Conservation (phyloP, 441 rosid genomes). For the Populus hybrid region DNA sequence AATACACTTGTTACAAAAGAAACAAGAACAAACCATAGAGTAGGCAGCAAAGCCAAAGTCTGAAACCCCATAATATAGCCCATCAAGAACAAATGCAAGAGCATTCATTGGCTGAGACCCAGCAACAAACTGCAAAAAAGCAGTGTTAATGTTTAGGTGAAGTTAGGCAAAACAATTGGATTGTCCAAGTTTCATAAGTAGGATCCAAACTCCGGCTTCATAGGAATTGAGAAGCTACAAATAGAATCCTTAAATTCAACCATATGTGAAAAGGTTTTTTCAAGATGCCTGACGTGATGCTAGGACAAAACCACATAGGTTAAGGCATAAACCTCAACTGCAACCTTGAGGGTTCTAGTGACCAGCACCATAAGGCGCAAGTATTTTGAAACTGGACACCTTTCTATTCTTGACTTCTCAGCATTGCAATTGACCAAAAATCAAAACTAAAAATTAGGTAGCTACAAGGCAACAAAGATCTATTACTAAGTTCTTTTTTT, state of each 20-base stretch:
- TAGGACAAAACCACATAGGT: not conserved
- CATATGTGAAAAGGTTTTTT: not conserved
- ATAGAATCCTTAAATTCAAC: not conserved
- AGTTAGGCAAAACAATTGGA: not conserved
- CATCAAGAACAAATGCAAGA: slow-evolving; percentile 85
- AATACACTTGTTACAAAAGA: slow-evolving; percentile 4
- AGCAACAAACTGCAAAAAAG: slow-evolving; percentile 78
- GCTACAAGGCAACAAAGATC: not conserved
- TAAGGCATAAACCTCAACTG: not conserved
- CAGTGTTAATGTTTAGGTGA: slow-evolving; percentile 6
- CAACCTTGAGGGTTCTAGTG: not conserved
- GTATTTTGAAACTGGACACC: not conserved
- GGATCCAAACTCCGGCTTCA: not conserved
- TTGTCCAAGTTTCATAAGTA: not conserved
- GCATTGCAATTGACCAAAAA: not conserved
- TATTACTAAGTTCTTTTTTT: too few relatives aligned
- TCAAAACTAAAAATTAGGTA: not conserved
- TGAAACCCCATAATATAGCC: slow-evolving; percentile 92
- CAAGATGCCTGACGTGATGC: not conserved
- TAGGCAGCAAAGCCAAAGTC: slow-evolving; percentile 90
- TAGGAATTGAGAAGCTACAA: not conserved
- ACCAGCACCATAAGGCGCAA: not conserved
- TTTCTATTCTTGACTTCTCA: not conserved
- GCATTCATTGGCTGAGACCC: slow-evolving; percentile 96
- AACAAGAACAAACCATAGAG: slow-evolving; percentile 61